phyloP scores from a whole-genome alignment of 371 early-diverging fungal species.

The Syncephalastrum sp. region DNA sequence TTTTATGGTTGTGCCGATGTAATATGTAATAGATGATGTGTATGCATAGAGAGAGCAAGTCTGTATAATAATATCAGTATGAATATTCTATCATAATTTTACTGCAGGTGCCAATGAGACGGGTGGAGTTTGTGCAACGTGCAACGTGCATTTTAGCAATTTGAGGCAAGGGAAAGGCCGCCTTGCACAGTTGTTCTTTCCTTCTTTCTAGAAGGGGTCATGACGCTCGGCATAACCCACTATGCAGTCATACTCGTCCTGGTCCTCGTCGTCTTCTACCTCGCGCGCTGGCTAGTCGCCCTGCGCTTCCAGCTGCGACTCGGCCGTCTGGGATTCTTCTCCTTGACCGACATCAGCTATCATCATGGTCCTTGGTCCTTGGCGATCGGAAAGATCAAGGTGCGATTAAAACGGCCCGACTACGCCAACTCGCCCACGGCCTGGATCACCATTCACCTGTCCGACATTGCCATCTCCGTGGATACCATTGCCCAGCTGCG shows the following conservation, averaged over 20 bases:
- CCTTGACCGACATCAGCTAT: constrained; percentile 38
- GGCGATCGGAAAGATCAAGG: constrained; percentile 42
- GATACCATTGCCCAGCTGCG: constrained; percentile 20
- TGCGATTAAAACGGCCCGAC: constrained; percentile 30
- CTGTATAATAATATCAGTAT: no score
- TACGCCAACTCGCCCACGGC: constrained; percentile 21
- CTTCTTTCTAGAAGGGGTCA: constrained; percentile 5
- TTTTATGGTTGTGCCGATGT: constrained; percentile 34
- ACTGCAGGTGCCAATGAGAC: neutral
- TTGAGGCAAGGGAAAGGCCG: constrained; percentile 5
- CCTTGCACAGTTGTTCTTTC: constrained; percentile 4
- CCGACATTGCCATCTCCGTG: constrained; percentile 24
- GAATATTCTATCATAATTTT: no score
- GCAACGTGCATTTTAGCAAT: constrained; percentile 9
- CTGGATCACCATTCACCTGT: constrained; percentile 37
- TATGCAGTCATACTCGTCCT: constrained; percentile 19
- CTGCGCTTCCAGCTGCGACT: constrained; percentile 40
- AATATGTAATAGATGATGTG: neutral
- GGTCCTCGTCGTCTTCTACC: constrained; percentile 12
- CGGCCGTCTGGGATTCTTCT: constrained; percentile 44
- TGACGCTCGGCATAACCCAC: constrained; percentile 22
- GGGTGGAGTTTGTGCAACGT: constrained; percentile 9
- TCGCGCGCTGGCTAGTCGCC: constrained; percentile 23
- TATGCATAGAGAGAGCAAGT: no score
- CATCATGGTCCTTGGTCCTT: constrained; percentile 32